Evolutionary conservation across 306 rosid genomes (phyloP).

Genomic region (Malus sieversii): DNA sequence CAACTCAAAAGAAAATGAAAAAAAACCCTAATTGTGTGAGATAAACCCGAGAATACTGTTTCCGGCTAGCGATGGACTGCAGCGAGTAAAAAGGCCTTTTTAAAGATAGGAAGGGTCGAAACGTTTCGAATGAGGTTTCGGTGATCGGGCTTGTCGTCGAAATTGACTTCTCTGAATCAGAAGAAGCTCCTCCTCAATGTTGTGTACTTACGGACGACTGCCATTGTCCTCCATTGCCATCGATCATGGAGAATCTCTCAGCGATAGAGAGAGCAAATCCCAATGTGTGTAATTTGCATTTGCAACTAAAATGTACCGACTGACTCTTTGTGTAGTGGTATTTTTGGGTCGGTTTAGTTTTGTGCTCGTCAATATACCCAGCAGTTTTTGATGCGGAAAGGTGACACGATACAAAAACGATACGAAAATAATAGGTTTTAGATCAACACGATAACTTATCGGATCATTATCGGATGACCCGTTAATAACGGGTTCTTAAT

Average conservation of each 20-base stretch:
- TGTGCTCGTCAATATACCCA: no score
- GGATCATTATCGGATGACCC: no score
- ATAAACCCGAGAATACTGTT: not conserved
- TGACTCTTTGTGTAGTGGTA: not conserved
- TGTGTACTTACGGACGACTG: constrained; percentile 7
- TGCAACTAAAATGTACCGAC: not conserved
- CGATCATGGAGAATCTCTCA: not conserved
- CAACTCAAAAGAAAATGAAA: no score
- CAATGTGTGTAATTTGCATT: not conserved
- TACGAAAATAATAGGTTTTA: no score
- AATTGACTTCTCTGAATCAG: constrained; percentile 1
- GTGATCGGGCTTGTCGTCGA: constrained; percentile 1
- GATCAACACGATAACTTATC: no score
- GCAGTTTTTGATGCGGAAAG: no score
- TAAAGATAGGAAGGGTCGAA: no score
- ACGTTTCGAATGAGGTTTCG: not conserved
- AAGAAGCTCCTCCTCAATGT: not conserved
- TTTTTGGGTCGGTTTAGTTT: not conserved
- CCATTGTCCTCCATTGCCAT: constrained; percentile 20
- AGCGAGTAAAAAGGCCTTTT: no score
- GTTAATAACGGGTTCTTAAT: no score
- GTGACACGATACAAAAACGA: no score
- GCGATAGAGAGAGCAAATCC: not conserved
- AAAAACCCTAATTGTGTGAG: no score
- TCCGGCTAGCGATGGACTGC: no score